phyloP scores from a whole-genome alignment of 257 asterid species.

The Henckelia pumila region DNA sequence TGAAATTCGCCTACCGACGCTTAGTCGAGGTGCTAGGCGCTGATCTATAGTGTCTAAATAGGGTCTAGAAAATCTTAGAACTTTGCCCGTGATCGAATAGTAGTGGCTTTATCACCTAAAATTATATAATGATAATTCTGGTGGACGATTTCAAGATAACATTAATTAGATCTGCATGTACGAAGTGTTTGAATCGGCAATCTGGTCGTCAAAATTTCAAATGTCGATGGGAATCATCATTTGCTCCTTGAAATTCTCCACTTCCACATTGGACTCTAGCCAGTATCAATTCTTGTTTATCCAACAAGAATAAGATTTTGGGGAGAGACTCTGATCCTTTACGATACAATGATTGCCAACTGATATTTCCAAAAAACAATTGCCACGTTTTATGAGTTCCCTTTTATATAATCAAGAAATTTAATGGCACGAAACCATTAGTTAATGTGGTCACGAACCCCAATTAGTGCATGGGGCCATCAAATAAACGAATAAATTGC shows the following conservation, averaged over 20 bases:
- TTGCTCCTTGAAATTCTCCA: not conserved
- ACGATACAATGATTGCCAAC: not conserved
- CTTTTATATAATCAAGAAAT: not conserved
- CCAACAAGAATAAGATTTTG: not conserved
- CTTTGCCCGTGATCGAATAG: too few species aligned
- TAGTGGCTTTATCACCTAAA: too few species aligned
- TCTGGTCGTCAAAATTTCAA: too few species aligned
- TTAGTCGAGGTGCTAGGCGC: too few species aligned
- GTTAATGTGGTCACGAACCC: not conserved
- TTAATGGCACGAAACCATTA: not conserved
- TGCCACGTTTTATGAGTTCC: not conserved
- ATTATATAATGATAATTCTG: too few species aligned
- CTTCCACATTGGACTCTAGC: not conserved
- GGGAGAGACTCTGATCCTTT: not conserved
- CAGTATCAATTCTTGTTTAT: not conserved
- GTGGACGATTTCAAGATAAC: not conserved
- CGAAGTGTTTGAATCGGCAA: not conserved
- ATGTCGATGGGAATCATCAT: not conserved
- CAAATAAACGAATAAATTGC: not conserved
- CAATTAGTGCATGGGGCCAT: not conserved
- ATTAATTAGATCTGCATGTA: not conserved
- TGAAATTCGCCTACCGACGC: too few species aligned
- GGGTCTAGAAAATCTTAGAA: too few species aligned
- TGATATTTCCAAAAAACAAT: not conserved
- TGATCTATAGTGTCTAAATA: too few species aligned